These are phyloP conservation scores for Russula vinacea DNA, from an alignment of 768 basidiomycete genomes.

Conservation along the genomic window DNA sequence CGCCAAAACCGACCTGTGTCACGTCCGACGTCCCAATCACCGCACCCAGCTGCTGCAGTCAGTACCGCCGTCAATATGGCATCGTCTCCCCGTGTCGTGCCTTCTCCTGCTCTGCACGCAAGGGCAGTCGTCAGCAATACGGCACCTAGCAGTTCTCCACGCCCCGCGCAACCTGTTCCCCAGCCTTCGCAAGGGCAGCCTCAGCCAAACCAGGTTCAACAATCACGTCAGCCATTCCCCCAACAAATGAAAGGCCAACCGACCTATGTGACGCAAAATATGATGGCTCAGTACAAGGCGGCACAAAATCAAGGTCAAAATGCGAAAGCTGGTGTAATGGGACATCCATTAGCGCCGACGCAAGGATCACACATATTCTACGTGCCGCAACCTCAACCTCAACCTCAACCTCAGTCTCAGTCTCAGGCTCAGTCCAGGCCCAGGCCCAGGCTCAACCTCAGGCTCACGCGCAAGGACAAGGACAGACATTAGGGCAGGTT, in stretches of 20 bases:
- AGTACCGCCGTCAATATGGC: slow-evolving; percentile 27
- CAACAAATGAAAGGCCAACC: slow-evolving; percentile 12
- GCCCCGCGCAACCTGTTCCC: slow-evolving; percentile 37
- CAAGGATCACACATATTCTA: slow-evolving; percentile 7
- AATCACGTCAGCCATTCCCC: slow-evolving; percentile 9
- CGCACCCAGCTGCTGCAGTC: slow-evolving; percentile 31
- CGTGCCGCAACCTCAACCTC: neutral
- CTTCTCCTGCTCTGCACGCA: slow-evolving; percentile 35
- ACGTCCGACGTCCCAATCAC: slow-evolving; percentile 37
- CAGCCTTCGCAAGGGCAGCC: slow-evolving; percentile 38
- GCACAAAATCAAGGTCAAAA: slow-evolving; percentile 23
- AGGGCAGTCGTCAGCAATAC: slow-evolving; percentile 37
- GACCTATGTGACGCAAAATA: slow-evolving; percentile 1
- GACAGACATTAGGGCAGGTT: slow-evolving; percentile 18
- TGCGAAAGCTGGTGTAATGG: slow-evolving; percentile 6
- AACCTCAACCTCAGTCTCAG: slow-evolving; percentile 27
- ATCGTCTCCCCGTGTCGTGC: slow-evolving; percentile 16
- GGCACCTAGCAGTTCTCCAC: slow-evolving; percentile 31
- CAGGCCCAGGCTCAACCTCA: slow-evolving; percentile 7
- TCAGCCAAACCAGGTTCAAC: slow-evolving; percentile 32
- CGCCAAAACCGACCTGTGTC: slow-evolving; percentile 37
- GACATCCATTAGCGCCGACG: neutral
- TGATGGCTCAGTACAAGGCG: slow-evolving; percentile 13
- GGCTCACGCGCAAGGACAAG: slow-evolving; percentile 27
- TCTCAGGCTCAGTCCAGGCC: slow-evolving; percentile 26